Conservation (phyloP, 1,284 basidiomycete genomes). For the Apiotrichum domesticum region DNA sequence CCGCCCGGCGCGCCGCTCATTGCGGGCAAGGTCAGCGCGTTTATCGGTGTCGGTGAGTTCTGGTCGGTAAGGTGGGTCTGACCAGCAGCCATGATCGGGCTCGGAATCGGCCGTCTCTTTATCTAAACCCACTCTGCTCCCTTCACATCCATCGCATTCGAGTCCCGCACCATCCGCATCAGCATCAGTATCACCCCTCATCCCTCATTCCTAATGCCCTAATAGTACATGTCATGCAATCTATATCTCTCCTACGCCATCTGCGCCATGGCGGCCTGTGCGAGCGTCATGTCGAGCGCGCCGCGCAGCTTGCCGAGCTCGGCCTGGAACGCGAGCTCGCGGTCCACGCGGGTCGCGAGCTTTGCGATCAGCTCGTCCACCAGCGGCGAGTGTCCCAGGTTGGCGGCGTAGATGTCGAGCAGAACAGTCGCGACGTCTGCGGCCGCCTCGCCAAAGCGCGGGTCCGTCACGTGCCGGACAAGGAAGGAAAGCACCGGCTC, state of each 20-base stretch:
- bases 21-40: constrained; percentile 29
- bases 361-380: constrained; percentile 83
- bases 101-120: constrained; percentile 5
- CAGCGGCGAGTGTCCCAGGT: constrained; percentile 86
- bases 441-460: constrained; percentile 82
- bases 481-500: constrained; percentile 85
- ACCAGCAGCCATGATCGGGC: constrained; percentile 2
- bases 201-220: not conserved
- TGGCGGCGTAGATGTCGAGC: constrained; percentile 84
- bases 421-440: constrained; percentile 76
- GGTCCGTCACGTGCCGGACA: constrained; percentile 78
- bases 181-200: too few species aligned
- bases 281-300: constrained; percentile 86
- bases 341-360: constrained; percentile 72
- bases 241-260: constrained; percentile 1
- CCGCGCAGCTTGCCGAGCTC: constrained; percentile 79
- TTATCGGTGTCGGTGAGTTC: constrained; percentile 36
- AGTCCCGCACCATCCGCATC: too few species aligned
- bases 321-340: constrained; percentile 84
- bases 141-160: too few species aligned
- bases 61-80: not conserved
- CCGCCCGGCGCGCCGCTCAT: constrained; percentile 31
- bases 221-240: constrained; percentile 3
- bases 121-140: not conserved
- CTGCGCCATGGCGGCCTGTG: constrained; percentile 43